Percentiles rank a stretch among this genome's conserved stretches.
Evolutionary conservation across 2,329 filamentous ascomycete genomes (phyloP).

Genomic region (Paecilomyces dactylethromorphus): DNA sequence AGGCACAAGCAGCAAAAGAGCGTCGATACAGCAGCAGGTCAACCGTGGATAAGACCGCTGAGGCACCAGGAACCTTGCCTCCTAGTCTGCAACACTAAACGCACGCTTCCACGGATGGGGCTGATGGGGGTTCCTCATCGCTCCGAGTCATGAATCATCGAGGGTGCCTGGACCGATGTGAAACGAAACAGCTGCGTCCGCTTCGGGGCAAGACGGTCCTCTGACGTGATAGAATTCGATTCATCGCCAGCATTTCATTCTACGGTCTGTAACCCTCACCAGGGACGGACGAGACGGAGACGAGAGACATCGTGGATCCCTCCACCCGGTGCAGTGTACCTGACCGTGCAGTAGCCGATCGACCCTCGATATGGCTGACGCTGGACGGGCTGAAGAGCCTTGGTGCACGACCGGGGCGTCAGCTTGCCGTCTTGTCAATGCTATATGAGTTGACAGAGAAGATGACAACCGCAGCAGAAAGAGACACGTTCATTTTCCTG

Average conservation of each 20-base stretch:
- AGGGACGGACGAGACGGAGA: too few species aligned
- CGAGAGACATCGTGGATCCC: too few species aligned
- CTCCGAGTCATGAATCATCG: slow-evolving; percentile 2
- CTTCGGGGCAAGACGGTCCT: not conserved
- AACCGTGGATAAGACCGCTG: not conserved
- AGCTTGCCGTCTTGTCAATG: too few species aligned
- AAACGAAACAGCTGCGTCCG: not conserved
- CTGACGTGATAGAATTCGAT: not conserved
- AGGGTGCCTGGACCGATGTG: not conserved
- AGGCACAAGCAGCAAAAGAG: not conserved
- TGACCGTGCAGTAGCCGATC: too few species aligned
- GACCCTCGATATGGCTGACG: too few species aligned
- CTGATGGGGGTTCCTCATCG: not conserved
- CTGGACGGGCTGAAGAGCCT: too few species aligned
- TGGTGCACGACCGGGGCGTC: too few species aligned
- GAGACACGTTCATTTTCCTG: not conserved
- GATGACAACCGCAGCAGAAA: not conserved
- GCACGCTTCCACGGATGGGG: not conserved
- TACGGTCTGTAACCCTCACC: not conserved
- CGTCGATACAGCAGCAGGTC: not conserved
- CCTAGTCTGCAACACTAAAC: not conserved
- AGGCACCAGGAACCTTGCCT: not conserved
- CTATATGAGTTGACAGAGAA: not conserved
- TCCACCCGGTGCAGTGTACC: not conserved
- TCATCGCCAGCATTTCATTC: too few species aligned